Base-by-base conservation (phyloP, 805 yeast genomes). In the Teunomyces aglyptinius region DNA sequence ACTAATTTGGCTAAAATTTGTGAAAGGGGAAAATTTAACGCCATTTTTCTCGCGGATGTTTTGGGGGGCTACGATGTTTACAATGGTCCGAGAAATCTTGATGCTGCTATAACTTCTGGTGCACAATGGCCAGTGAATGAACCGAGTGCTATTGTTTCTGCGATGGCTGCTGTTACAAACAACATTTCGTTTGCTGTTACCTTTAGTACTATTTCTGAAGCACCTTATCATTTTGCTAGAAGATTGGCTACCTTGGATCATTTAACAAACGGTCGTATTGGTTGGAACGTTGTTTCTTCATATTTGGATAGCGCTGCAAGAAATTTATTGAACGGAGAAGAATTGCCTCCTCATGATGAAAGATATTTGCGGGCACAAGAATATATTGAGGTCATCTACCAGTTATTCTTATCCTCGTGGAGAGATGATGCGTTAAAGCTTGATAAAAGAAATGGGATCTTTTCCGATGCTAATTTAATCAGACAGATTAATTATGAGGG, bases 41-140 rank as follows among this genome's bases (percentile, higher is more conserved):
- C 40, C 15, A 15, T 42, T 11, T 42, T 42, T 33, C 27, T 42
- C 22, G 45, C 45, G 6, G 45, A 42, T 34, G 45, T 42, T 4
- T 34, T 42, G 26, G 45, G 45, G 7, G 45, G 45, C 6, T 42
- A 42, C 12, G 45, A 42, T 20, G 45, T 42, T 8, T 42, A 42
- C 45, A 42, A 42, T 16, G 45, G 45, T 6, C 44, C 44, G 5
- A 18, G 31, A 8, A 42, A 42, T 24, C 20, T 42, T 12, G 26
- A 16, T 8, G 45, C 45, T 12, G 45, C 45, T 4, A 34, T 32
- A 12, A 6, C 24, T 26, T 32, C 45, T 6, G 45, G 45, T 1
- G 45, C 45, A 11, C 45, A 42, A 24, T 42, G 45, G 45, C 45
- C 45, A 6, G 45, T 42, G 10, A 42, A 42, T 18, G 45, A 42